Evolutionary conservation across 352 stramenopile species (phyloP), one percentile per base, ranked within the genome.

Genomic region (Peronosclerospora sorghi): DNA sequence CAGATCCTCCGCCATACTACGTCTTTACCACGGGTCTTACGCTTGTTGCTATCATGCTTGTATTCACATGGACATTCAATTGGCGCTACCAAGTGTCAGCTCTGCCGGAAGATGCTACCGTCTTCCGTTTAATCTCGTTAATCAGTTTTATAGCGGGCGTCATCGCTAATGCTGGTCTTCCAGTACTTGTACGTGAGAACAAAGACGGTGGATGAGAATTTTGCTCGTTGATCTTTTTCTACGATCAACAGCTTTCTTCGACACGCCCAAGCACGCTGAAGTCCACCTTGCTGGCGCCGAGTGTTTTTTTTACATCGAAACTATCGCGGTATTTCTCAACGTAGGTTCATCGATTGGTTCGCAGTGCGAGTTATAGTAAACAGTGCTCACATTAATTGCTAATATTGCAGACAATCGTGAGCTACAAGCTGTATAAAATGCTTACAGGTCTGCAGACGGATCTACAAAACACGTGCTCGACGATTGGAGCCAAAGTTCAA

Each of bases 271-370:
- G 42, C 65, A 73, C 44, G 47, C 67, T 0, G 15, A 32, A 2
- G 51, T 71, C 21, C 70, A 83, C 38, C 47, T 59, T 46, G 49
- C 53, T 8, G 60, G 61, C 13, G 70, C 70, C 15, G 59, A 71
- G 45, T 78, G 63, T 52, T 83, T 83, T 51, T 83, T 83, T 38
- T 64, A 63, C 43, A 51, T 74, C 39, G 62, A 79, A 19, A 59
- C 70, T 5, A 53, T 76, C 7, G 70, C 70, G 13, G 48, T 74
- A 24, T 39, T 77, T 26, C 40, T 63, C 5, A 79, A 83, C 44
- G 70, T 80, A 61, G 36, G 62, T 51, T 10, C 26, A 36, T 24
- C 8, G 20, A 0, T 34, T n/a, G 13, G 15, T n/a, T n/a, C n/a
- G 28, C 28, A 34, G 13, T 10, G 13, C 4, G 4, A 15, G 28